Evolutionary conservation across 2,329 filamentous ascomycete species (phyloP), one percentile per base, ranked within the genome.

Genomic region (Microcyclospora pomicola): DNA sequence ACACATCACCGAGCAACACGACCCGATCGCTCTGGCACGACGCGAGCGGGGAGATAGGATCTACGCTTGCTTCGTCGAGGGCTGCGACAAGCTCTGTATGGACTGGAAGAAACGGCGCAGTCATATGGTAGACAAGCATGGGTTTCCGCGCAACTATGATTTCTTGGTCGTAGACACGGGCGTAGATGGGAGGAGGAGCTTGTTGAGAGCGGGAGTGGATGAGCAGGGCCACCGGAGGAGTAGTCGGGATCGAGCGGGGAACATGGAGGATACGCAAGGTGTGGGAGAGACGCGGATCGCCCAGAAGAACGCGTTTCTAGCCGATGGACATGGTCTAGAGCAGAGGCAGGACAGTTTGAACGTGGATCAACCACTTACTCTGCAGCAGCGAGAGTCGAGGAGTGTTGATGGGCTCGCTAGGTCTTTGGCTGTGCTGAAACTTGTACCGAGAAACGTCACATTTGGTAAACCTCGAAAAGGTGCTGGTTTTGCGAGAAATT

Each of bases 41-140:
- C 74, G 77, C 49, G 85, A 85, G 37, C 74, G 76, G 49, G 91
- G 87, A 32, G 86, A 94, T 55, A 87, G 85, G 53, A 95, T 82
- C 77, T 95, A 81, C 60, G 77, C 75, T 5, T 98, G 91, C 63
- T 92, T 96, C 52, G 77, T 95, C 6, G 82, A 94, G 54, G 78
- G 72, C 35, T 98, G 91, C 59, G 83, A 91, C 42, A 75, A 82
- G 47, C 78, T 85, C 56, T 95, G 87, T 62, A 76, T 74, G 39
- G 86, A 82, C 3, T 77, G 81, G 24, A 77, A 83, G 52, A 96
- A 94, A 61, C 75, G 91, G 33, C 73, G 83, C 27, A 75, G 84
- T 57, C 88, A 98, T 65, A 69, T 94, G 47, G 84, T 94, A 48
- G 87, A 94, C 66, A 95, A 94, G 63, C 91, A 98, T 60, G 72